Base-by-base conservation (phyloP, 2,329 filamentous ascomycete species). In the Hysterium pulicare region DNA sequence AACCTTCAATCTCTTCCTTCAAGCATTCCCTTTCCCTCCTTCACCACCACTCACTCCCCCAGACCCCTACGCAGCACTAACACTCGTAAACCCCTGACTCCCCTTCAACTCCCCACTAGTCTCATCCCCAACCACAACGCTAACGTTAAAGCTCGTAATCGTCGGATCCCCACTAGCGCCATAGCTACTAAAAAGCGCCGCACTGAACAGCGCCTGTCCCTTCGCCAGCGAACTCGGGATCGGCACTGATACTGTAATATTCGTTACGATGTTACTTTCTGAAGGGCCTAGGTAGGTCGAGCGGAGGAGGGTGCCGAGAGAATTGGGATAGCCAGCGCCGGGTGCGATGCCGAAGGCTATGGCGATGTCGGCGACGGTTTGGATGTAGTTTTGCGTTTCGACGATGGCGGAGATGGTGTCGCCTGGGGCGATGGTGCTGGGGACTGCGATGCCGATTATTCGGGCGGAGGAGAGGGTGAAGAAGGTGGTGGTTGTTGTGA, bases 371-470 rank as follows among this genome's bases (percentile, higher is more conserved):
- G 63, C 55, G 22, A 73, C 67, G 39, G 58, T 41, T 54, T 76
- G 72, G 55, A 72, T 70, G 61, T 73, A 74, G 58, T 66, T 64
- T 36, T 67, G 57, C 33, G 65, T 68, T 32, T 61, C 34, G 47
- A 76, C 62, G 16, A 61, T 61, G 52, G 69, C 61, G 22, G 60
- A 53, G 57, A 72, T 67, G 33, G 59, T 52, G 24, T 42, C 40
- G 46, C 68, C 69, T 4, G 70, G 64, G 24, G 55, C 57, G 47
- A 75, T 64, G 30, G 62, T 71, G 7, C 58, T 42, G 2, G 73
- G 73, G 13, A 69, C 61, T 13, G 64, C 55, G 52, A 75, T 67
- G 58, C 72, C 71, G 43, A 51, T 50, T 47, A 76, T 72, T 49
- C 69, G 66, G 42, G 71, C 71, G 31, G 57, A 52, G 33, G 67